phyloP scores from a whole-genome alignment of 2,329 filamentous ascomycete genomes.

The Phialocephala sp. region DNA sequence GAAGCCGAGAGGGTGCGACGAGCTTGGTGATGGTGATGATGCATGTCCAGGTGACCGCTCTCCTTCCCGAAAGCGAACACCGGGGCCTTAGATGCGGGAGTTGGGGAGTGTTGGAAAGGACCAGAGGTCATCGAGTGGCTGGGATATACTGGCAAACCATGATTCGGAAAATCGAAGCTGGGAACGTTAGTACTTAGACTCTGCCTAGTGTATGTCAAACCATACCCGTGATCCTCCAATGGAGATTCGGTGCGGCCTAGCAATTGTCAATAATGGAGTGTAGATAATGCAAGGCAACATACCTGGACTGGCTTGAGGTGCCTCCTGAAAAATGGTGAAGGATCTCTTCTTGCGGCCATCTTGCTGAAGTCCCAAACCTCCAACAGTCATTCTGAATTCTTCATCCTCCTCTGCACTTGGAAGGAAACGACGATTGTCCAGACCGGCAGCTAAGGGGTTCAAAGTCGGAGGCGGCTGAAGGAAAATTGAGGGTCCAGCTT shows the following conservation, averaged over 20 bases:
- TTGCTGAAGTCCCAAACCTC: conserved; percentile 25
- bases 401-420: conserved; percentile 41
- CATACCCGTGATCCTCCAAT: conserved; percentile 41
- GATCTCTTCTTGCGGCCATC: conserved; percentile 35
- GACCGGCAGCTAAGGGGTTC: conserved; percentile 34
- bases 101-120: conserved; percentile 34
- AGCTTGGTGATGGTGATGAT: conserved; percentile 21
- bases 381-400: conserved; percentile 41
- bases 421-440: conserved; percentile 30
- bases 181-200: background rate
- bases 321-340: conserved; percentile 41
- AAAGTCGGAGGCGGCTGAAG: conserved; percentile 27
- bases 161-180: conserved; percentile 38
- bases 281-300: background rate
- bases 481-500: conserved; percentile 21
- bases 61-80: conserved; percentile 37
- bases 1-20: conserved; percentile 31
- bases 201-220: background rate
- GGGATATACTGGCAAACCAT: conserved; percentile 32
- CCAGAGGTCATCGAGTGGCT: conserved; percentile 20
- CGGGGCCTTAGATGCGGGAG: conserved; percentile 33
- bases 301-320: conserved; percentile 39
- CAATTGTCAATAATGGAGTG: background rate
- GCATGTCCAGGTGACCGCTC: conserved; percentile 31
- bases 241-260: conserved; percentile 41